Base-by-base conservation (phyloP, 768 basidiomycete genomes). In the Pleurotus salmoneostramineus region DNA sequence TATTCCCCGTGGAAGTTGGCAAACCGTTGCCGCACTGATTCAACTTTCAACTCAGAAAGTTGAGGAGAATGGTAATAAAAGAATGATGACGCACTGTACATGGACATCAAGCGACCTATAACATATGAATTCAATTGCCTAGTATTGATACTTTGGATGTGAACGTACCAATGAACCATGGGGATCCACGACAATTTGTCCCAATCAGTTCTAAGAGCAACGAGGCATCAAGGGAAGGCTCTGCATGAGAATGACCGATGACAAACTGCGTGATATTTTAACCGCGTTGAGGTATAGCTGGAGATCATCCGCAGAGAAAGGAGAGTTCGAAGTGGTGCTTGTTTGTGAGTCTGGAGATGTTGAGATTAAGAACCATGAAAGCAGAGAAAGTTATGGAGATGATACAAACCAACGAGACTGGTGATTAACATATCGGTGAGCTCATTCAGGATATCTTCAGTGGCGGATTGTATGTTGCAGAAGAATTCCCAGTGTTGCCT, bases 1-100 rank as follows among this genome's bases (percentile, higher is more conserved):
- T 71, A 65, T 58, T 80, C 73, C 4, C 79, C 81, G 11, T 78
- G 59, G 46, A 72, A 77, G 52, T 82, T 74, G 8, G 74, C 44
- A 51, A 77, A 78, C 33, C 66, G 63, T n/a, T 69, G 69, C n/a
- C 56, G 34, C 35, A 63, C 77, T 78, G 21, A 27, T 27, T 27
- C 21, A 27, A 27, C 21, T 27, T 27, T 3, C 3, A 27, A 27
- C n/a, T n/a, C n/a, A n/a, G n/a, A 27, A 27, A 27, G 21, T 27
- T 27, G 21, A 27, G 3, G 21, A 27, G 21, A 27, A 27, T 27
- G 21, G 21, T 3, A 27, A 27, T 27, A 3, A 27, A 3, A 27
- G 21, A 27, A 27, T 27, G 3, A 27, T 27, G 21, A 27, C 21
- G 21, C 21, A 58, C 60, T 51, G 35, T 58, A 61, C 4, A 54